Conservation (phyloP, 495 filamentous ascomycete species). For the Aspergillus homomorphus region DNA sequence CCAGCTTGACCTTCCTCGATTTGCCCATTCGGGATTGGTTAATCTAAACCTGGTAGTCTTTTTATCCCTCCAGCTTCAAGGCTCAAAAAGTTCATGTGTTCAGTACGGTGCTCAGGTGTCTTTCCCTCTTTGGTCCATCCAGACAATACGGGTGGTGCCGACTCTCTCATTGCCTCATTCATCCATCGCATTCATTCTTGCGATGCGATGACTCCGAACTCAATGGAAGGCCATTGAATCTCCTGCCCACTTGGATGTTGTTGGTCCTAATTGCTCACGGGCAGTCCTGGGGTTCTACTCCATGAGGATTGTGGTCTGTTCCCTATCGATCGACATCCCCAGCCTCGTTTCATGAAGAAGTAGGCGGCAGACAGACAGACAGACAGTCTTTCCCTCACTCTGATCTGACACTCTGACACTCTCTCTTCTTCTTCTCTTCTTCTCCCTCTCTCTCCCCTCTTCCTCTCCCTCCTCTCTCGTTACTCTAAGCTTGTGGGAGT, state of each 20-base stretch:
- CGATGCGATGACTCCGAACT: no score
- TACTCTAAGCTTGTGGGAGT: background rate
- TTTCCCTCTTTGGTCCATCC: background rate
- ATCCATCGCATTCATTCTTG: conserved; percentile 13
- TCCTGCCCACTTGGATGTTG: no score
- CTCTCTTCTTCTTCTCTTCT: background rate
- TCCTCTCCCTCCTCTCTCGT: background rate
- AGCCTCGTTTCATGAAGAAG: no score
- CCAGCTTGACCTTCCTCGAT: background rate
- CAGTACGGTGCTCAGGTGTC: no score
- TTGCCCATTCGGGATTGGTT: background rate
- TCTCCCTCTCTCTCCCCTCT: background rate
- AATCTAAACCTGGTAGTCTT: background rate
- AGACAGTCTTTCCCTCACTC: background rate
- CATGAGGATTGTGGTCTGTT: no score
- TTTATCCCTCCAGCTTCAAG: no score
- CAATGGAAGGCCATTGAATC: no score
- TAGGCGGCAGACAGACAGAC: no score
- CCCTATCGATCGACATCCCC: no score
- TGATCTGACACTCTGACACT: background rate
- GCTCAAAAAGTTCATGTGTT: no score
- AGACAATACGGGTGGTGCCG: background rate
- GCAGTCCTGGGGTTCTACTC: no score
- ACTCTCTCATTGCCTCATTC: background rate
- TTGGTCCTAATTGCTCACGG: no score